phyloP scores from a whole-genome alignment of 306 rosid species.

The Lupinus albus region DNA sequence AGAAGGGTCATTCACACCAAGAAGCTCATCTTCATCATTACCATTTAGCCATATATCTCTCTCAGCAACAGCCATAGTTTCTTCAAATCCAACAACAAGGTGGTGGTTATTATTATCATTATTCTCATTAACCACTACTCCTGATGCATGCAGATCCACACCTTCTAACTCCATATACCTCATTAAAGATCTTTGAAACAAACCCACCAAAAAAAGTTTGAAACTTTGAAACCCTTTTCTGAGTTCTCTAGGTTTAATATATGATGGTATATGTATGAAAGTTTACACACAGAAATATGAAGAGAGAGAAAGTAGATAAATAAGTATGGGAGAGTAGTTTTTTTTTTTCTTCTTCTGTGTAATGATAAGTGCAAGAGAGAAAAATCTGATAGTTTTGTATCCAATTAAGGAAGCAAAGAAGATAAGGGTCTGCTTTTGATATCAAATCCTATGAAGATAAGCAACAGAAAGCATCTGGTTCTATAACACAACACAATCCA shows the following conservation, averaged over 20 bases:
- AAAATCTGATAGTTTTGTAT: no score
- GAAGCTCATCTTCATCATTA: conserved; percentile 45
- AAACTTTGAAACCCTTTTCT: conserved; percentile 33
- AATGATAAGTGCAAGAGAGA: neutral
- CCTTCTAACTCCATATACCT: conserved; percentile 37
- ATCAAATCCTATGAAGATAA: conserved; percentile 52
- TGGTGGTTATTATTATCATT: neutral
- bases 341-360: conserved; percentile 29
- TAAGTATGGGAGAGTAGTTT: conserved; percentile 10
- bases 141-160: conserved; percentile 65
- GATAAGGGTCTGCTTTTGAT: conserved; percentile 56
- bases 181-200: conserved; percentile 15
- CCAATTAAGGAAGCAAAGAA: conserved; percentile 55
- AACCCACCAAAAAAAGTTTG: conserved; percentile 17
- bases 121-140: neutral
- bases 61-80: conserved; percentile 39
- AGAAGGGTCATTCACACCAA: conserved; percentile 54
- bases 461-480: conserved; percentile 92
- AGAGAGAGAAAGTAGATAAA: conserved; percentile 50
- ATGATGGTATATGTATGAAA: neutral
- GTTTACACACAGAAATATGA: neutral
- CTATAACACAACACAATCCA: conserved; percentile 34
- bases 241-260: conserved; percentile 36
- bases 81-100: conserved; percentile 34
- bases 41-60: conserved; percentile 63